Evolutionary conservation across 2,329 filamentous ascomycete species (phyloP).

Genomic region (Plenodomus tracheiphilus): DNA sequence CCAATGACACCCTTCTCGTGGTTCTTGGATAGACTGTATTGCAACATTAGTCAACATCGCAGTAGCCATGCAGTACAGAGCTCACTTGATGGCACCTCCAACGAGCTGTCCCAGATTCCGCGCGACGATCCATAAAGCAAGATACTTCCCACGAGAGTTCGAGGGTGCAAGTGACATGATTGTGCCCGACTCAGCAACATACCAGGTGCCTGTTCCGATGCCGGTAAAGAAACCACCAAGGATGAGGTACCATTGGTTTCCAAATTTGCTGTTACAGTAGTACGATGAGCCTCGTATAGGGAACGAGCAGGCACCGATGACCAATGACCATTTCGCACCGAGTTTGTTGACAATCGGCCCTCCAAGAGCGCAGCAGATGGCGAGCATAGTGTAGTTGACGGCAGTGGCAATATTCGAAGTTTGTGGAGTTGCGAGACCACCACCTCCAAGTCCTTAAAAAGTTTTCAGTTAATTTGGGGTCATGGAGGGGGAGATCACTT

Average conservation of each 20-base stretch:
- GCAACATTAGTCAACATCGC: background rate
- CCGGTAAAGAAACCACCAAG: constrained; percentile 31
- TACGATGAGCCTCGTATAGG: constrained; percentile 54
- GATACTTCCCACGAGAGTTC: constrained; percentile 52
- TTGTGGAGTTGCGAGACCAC: constrained; percentile 51
- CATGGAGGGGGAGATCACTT: background rate
- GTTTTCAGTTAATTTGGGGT: background rate
- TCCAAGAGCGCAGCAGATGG: constrained; percentile 46
- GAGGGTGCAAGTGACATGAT: constrained; percentile 55
- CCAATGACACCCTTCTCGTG: constrained; percentile 34
- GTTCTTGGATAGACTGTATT: constrained; percentile 29
- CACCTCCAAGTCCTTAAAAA: constrained; percentile 37
- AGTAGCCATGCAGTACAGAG: background rate
- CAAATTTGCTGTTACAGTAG: constrained; percentile 55
- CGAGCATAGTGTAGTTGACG: constrained; percentile 34
- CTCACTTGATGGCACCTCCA: constrained; percentile 49
- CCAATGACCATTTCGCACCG: constrained; percentile 52
- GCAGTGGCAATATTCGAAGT: constrained; percentile 48
- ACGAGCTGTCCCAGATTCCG: constrained; percentile 54
- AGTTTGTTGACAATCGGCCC: constrained; percentile 54
- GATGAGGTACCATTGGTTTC: constrained; percentile 51
- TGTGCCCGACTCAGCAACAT: constrained; percentile 54
- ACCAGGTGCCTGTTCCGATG: constrained; percentile 50
- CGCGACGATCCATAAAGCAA: constrained; percentile 54
- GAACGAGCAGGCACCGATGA: constrained; percentile 49